A percentile compares a stretch with the other conserved stretches of the same genome.
These are phyloP conservation scores for Linanthus parryae DNA, from an alignment of 148 eudicot species.

Conservation along the genomic window DNA sequence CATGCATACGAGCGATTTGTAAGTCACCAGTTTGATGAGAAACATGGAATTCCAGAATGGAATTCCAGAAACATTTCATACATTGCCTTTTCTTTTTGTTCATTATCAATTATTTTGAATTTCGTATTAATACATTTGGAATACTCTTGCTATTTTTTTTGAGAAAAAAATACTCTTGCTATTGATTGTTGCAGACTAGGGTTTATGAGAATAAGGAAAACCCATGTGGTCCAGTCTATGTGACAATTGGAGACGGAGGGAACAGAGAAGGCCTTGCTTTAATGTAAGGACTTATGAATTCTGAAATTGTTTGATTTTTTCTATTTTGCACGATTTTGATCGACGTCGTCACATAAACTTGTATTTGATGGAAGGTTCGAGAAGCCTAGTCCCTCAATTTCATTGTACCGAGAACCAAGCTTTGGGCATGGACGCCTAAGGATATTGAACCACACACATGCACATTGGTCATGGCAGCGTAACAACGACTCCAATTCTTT, in stretches of 20 bases:
- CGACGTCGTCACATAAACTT: background rate
- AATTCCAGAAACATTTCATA: background rate
- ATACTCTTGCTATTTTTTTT: background rate
- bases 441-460: slow-evolving; percentile 51
- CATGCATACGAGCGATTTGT: slow-evolving; percentile 91
- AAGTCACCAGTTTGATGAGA: slow-evolving; percentile 24
- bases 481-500: slow-evolving; percentile 45
- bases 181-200: slow-evolving; percentile 37
- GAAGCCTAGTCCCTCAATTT: slow-evolving; percentile 45
- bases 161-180: background rate
- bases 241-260: slow-evolving; percentile 94
- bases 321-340: background rate
- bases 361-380: slow-evolving; percentile 36
- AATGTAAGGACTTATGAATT: slow-evolving; percentile 31
- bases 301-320: background rate
- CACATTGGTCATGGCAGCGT: slow-evolving; percentile 80
- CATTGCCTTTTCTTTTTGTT: background rate
- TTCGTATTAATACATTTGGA: background rate
- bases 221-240: slow-evolving; percentile 66
- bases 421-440: slow-evolving; percentile 84
- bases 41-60: background rate
- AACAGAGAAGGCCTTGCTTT: slow-evolving; percentile 72
- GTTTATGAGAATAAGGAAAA: slow-evolving; percentile 58
- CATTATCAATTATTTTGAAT: background rate
- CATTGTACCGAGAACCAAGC: slow-evolving; percentile 63